These are phyloP conservation scores for Talaromyces sp. DNA, from an alignment of 2,329 filamentous ascomycete genomes.

Conservation along the genomic window DNA sequence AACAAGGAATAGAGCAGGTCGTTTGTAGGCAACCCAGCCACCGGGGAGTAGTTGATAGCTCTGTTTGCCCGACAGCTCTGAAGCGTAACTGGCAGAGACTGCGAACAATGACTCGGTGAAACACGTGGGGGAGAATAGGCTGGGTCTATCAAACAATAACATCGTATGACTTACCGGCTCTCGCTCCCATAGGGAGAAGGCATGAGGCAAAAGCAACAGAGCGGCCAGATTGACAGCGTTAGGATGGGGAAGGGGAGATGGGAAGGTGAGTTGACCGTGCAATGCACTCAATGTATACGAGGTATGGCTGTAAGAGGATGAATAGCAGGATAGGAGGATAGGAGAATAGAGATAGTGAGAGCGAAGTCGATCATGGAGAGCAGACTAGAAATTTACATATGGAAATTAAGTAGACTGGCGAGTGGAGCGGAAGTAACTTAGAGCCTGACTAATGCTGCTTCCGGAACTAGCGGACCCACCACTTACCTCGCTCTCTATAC, in stretches of 20 bases:
- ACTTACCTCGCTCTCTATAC: not conserved
- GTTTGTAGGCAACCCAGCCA: not conserved
- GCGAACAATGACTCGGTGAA: not conserved
- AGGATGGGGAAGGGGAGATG: not conserved
- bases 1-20: not conserved
- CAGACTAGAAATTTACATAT: conserved; percentile 3
- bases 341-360: not conserved
- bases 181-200: conserved; percentile 20
- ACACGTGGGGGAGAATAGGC: not conserved
- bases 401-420: conserved; percentile 6
- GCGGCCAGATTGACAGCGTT: conserved; percentile 17
- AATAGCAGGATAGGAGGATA: not conserved
- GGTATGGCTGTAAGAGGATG: not conserved
- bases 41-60: not conserved
- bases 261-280: not conserved
- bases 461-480: not conserved
- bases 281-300: not conserved
- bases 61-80: not conserved
- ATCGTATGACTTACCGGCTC: conserved; percentile 19
- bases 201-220: conserved; percentile 16
- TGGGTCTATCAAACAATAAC: not conserved
- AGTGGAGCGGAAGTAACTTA: conserved; percentile 9
- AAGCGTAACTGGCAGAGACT: not conserved
- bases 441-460: conserved; percentile 4
- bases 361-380: not conserved